phyloP scores from a whole-genome alignment of 805 yeast genomes.

The Kluyveromyces siamensis region DNA sequence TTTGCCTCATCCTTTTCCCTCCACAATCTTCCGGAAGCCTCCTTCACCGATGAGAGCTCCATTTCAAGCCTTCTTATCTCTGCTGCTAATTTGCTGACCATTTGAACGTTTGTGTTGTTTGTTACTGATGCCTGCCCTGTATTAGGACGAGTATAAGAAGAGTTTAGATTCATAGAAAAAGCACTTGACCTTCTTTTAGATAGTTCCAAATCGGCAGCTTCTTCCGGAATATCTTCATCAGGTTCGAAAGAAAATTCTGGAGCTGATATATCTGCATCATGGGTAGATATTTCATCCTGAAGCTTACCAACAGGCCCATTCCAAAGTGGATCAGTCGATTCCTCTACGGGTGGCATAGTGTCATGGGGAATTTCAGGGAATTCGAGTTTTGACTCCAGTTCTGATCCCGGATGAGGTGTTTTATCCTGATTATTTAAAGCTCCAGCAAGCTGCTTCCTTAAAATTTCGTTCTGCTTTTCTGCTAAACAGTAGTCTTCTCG shows the following conservation, averaged over 20 bases:
- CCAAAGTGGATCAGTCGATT: neutral
- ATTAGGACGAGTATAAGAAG: slow-evolving; percentile 3
- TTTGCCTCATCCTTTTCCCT: slow-evolving; percentile 59
- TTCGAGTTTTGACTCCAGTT: neutral
- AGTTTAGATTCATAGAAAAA: slow-evolving; percentile 4
- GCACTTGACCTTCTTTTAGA: slow-evolving; percentile 5
- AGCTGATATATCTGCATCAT: neutral
- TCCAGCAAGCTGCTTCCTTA: slow-evolving; percentile 16
- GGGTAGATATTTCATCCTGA: neutral
- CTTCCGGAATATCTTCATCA: slow-evolving; percentile 17
- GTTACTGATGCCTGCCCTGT: neutral
- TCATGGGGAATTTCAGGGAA: neutral
- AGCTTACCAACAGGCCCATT: neutral
- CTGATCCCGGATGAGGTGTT: neutral
- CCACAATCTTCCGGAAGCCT: slow-evolving; percentile 46
- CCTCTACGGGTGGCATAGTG: too few relatives aligned
- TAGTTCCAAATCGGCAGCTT: slow-evolving; percentile 17
- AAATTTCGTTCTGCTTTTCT: slow-evolving; percentile 20
- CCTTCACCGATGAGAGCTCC: slow-evolving; percentile 57
- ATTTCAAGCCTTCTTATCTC: slow-evolving; percentile 73
- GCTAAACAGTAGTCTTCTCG: slow-evolving; percentile 21
- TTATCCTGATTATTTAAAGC: slow-evolving; percentile 2
- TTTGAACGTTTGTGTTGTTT: slow-evolving; percentile 34
- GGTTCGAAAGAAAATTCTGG: slow-evolving; percentile 1
- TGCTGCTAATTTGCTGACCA: slow-evolving; percentile 65